Conservation (phyloP, 2,329 filamentous ascomycete species). For the Trichophyton rubrum region DNA sequence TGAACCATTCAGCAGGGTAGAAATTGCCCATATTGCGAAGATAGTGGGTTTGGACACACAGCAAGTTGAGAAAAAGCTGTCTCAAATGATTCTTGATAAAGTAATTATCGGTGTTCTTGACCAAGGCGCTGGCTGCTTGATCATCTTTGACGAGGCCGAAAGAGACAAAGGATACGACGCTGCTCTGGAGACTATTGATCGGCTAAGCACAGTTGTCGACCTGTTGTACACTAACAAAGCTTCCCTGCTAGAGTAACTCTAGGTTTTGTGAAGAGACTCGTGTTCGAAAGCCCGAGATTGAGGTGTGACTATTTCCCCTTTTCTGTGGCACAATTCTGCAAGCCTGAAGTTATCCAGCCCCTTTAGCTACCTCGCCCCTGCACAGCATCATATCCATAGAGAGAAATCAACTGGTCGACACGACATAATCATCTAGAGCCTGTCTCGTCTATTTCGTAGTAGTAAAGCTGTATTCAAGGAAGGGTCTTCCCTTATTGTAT, state of each 20-base stretch:
- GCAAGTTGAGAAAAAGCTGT: conserved; percentile 95
- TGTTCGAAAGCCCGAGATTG: neutral
- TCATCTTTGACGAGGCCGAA: conserved; percentile 91
- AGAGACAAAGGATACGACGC: conserved; percentile 90
- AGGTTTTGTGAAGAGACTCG: conserved; percentile 1
- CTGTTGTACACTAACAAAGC: conserved; percentile 97
- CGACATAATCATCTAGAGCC: neutral
- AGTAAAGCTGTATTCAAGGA: neutral
- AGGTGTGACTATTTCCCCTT: neutral
- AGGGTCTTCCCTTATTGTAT: neutral
- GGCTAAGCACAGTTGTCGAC: conserved; percentile 93
- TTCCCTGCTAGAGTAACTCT: conserved; percentile 68
- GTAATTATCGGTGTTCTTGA: conserved; percentile 96
- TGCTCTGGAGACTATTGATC: conserved; percentile 87
- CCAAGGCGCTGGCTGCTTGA: conserved; percentile 92
- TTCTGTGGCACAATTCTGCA: neutral
- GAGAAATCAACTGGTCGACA: neutral
- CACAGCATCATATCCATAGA: neutral
- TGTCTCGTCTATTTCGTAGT: neutral
- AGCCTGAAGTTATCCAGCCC: neutral
- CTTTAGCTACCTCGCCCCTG: neutral
- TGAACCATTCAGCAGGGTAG: conserved; percentile 92
- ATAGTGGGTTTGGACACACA: conserved; percentile 94
- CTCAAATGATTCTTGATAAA: conserved; percentile 99
- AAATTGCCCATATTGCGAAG: conserved; percentile 92